Evolutionary conservation across 177 flowering plant species (phyloP).

Genomic region (Telopea speciosissima): DNA sequence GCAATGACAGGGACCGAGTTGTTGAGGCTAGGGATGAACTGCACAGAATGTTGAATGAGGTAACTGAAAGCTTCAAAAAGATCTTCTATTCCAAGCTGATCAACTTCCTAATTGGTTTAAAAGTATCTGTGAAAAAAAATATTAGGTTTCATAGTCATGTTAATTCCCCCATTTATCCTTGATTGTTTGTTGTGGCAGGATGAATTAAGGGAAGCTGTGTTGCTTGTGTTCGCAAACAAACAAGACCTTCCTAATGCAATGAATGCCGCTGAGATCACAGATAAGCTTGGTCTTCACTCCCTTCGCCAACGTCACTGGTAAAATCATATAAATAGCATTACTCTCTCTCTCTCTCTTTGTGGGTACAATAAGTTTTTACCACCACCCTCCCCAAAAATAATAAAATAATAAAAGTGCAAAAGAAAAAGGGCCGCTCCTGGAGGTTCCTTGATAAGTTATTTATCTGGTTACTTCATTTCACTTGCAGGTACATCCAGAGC

Average conservation of each 20-base stretch:
- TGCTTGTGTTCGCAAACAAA: constrained; percentile 7
- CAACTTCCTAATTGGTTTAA: neutral
- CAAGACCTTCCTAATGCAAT: constrained; percentile 6
- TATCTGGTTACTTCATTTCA: neutral
- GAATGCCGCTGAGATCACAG: constrained; percentile 7
- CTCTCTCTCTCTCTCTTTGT: no score
- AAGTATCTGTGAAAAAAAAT: neutral
- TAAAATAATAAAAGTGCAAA: no score
- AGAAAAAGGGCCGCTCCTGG: no score
- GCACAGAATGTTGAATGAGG: constrained; percentile 46
- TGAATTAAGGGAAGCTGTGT: constrained; percentile 1
- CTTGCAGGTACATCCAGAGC: constrained; percentile 83
- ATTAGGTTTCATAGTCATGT: neutral
- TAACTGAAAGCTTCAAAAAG: constrained; percentile 2
- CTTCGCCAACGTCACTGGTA: constrained; percentile 5
- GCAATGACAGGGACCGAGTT: constrained; percentile 44
- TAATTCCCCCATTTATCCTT: neutral
- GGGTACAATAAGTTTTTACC: no score
- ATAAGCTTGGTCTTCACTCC: constrained; percentile 4
- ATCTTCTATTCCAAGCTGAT: neutral
- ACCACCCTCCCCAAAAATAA: no score
- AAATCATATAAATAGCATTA: neutral
- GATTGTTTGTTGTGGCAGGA: neutral
- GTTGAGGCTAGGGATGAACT: constrained; percentile 44
- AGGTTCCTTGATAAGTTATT: no score